phyloP scores from a whole-genome alignment of 169 alveolate genomes.

The Toxoplasma gondii region DNA sequence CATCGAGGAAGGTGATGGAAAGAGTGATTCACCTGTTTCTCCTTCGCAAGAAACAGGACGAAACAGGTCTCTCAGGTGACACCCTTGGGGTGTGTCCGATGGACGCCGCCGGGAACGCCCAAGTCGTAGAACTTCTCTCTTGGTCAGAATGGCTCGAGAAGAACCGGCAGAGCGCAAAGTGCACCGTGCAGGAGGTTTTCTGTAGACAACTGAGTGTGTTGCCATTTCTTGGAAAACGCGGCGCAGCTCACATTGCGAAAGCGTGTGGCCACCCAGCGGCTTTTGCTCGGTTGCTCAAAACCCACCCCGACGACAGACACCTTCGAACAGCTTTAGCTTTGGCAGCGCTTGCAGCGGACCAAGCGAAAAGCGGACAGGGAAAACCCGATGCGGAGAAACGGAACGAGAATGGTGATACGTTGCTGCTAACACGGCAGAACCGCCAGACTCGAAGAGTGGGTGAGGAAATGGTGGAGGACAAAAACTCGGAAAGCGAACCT shows the following conservation, averaged over 20 bases:
- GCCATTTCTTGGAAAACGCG: constrained; percentile 7
- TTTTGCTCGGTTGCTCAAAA: background rate
- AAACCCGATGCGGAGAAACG: background rate
- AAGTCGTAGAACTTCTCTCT: background rate
- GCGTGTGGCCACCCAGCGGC: constrained; percentile 28
- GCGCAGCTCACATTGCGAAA: constrained; percentile 30
- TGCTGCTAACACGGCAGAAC: background rate
- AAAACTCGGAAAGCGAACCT: background rate
- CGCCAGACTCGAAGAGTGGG: background rate
- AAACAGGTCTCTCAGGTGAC: background rate
- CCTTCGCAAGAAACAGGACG: background rate
- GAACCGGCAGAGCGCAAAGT: background rate
- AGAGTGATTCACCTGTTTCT: constrained; percentile 19
- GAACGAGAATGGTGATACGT: background rate
- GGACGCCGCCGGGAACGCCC: background rate
- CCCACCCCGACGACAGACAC: background rate
- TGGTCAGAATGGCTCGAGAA: background rate
- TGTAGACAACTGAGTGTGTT: constrained; percentile 16
- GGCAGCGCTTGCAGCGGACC: background rate
- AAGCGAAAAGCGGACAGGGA: background rate
- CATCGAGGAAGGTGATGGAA: background rate
- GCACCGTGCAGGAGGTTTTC: background rate
- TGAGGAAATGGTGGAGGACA: background rate
- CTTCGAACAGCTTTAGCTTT: background rate
- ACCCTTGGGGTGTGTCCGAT: background rate